Conservation (phyloP, 208 protist genomes). For the Tritrichomonas foetus region DNA sequence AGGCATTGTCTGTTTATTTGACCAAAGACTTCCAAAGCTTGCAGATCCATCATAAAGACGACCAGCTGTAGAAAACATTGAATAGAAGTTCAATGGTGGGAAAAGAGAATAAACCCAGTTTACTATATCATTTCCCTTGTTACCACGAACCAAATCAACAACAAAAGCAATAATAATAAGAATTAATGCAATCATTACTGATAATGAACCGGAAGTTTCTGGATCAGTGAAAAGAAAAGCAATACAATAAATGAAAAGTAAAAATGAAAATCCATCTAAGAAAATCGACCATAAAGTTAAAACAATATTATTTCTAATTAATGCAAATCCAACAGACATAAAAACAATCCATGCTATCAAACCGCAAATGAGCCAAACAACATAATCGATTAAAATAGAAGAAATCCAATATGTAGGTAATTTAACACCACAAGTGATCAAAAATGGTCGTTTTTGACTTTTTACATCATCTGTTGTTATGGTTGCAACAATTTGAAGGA, state of each 20-base stretch:
- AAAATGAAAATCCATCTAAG: background rate
- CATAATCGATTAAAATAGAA: background rate
- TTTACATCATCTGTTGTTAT: background rate
- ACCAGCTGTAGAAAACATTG: background rate
- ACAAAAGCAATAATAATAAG: background rate
- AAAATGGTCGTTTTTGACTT: background rate
- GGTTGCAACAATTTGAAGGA: background rate
- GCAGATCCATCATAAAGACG: background rate
- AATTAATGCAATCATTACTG: background rate
- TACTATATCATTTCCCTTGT: background rate
- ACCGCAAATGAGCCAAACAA: background rate
- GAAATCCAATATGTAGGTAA: background rate
- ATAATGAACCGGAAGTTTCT: background rate
- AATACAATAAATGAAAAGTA: background rate
- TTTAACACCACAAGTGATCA: background rate
- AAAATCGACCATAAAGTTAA: background rate
- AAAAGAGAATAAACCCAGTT: background rate
- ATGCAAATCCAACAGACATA: background rate
- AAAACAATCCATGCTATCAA: background rate
- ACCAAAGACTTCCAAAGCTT: background rate
- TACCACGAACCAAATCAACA: background rate
- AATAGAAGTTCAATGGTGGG: background rate
- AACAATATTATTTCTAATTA: background rate
- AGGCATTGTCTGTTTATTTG: background rate
- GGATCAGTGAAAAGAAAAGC: background rate